Evolutionary conservation across 176 grass and related monocot genomes (phyloP).

Genomic region (Tuctoria greenei): DNA sequence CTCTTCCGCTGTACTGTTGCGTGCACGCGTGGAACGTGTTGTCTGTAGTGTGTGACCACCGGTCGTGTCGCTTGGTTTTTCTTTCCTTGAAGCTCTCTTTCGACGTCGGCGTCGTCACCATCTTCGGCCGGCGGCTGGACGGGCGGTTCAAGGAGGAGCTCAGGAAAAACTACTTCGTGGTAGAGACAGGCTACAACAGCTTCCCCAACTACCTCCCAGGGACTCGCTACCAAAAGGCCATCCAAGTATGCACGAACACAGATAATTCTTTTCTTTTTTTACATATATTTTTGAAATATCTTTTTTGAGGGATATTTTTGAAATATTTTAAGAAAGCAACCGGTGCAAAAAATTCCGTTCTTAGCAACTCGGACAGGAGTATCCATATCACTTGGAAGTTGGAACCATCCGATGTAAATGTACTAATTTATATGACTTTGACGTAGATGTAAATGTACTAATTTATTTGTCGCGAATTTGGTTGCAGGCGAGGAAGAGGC

Average conservation of each 20-base stretch:
- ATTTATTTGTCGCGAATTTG: neutral
- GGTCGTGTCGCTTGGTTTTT: neutral
- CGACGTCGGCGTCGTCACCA: constrained; percentile 46
- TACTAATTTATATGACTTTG: neutral
- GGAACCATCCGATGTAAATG: too few species aligned
- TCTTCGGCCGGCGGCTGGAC: constrained; percentile 49
- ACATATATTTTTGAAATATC: neutral
- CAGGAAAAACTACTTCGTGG: constrained; percentile 41
- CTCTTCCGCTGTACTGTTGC: neutral
- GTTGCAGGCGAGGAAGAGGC: constrained; percentile 48
- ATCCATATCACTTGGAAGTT: neutral
- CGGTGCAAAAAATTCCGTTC: neutral
- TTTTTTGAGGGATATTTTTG: neutral
- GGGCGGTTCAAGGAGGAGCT: constrained; percentile 33
- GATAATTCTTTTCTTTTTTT: neutral
- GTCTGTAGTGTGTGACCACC: neutral
- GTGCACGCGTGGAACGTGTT: neutral
- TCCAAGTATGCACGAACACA: constrained; percentile 40
- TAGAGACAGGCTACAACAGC: constrained; percentile 69
- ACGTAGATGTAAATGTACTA: constrained; percentile 8
- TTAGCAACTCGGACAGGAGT: neutral
- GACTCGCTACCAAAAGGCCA: constrained; percentile 49
- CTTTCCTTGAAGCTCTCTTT: constrained; percentile 46
- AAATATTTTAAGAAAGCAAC: neutral
- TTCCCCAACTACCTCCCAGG: constrained; percentile 49